phyloP scores from a whole-genome alignment of 345 rosid genomes.

The Boechera divaricarpa region DNA sequence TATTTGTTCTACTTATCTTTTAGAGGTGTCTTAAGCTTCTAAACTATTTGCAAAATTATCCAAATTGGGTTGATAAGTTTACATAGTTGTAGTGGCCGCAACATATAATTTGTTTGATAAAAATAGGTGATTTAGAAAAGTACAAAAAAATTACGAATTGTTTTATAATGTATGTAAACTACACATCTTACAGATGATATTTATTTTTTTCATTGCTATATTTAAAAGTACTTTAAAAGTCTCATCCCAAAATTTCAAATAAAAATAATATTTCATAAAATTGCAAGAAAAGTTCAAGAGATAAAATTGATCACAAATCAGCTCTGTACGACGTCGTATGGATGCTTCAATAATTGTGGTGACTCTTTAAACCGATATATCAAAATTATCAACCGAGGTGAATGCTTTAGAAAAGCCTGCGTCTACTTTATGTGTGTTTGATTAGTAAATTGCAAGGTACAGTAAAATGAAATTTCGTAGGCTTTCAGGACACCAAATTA shows the following conservation, averaged over 20 bases:
- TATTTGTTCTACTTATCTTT: conserved; percentile 7
- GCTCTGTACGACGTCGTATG: background rate
- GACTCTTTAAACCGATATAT: background rate
- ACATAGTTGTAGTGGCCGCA: no score
- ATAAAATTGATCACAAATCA: background rate
- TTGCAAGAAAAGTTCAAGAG: background rate
- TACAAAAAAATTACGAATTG: no score
- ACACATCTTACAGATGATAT: no score
- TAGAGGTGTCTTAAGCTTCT: background rate
- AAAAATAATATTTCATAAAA: no score
- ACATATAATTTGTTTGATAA: no score
- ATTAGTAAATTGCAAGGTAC: conserved; percentile 26
- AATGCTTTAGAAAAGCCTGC: conserved; percentile 35
- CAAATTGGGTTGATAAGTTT: no score
- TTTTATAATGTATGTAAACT: no score
- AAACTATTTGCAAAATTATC: background rate
- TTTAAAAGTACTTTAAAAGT: no score
- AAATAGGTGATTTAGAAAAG: no score
- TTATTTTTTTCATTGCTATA: no score
- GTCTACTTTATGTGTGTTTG: conserved; percentile 29
- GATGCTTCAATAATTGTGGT: background rate
- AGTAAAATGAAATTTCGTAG: conserved; percentile 15
- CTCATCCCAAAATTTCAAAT: no score
- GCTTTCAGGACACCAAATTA: conserved; percentile 31
- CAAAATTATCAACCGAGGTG: background rate